phyloP scores from a whole-genome alignment of 352 stramenopile genomes.

The Phytophthora aleatoria region DNA sequence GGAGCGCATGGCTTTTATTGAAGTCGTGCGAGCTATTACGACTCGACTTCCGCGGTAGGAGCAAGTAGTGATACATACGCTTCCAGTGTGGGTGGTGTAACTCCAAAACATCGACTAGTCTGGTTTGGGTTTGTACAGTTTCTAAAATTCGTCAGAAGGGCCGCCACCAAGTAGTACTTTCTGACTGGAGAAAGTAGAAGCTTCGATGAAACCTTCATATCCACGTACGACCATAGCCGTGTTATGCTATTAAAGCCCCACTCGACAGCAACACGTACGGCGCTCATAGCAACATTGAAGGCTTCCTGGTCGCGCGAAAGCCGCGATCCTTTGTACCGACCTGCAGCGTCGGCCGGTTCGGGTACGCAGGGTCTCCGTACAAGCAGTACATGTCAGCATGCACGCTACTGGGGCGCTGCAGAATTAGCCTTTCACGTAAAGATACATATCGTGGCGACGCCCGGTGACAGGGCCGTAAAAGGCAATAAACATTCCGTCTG shows the following conservation, averaged over 20 bases:
- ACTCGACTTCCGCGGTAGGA: neutral
- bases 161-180: neutral
- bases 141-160: neutral
- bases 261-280: neutral
- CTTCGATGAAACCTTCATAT: neutral
- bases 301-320: neutral
- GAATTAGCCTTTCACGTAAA: neutral
- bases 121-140: neutral
- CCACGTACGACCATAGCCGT: neutral
- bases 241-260: neutral
- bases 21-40: neutral
- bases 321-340: neutral
- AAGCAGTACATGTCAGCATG: no score
- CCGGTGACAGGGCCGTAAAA: neutral
- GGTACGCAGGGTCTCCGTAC: neutral
- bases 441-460: neutral
- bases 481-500: no score
- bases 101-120: neutral
- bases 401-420: no score
- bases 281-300: neutral
- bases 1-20: conserved; percentile 2
- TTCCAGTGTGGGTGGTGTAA: neutral
- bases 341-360: neutral
- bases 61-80: neutral
- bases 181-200: neutral